Base-by-base conservation (phyloP, 352 stramenopile genomes). In the Aphanomyces euteiches region DNA sequence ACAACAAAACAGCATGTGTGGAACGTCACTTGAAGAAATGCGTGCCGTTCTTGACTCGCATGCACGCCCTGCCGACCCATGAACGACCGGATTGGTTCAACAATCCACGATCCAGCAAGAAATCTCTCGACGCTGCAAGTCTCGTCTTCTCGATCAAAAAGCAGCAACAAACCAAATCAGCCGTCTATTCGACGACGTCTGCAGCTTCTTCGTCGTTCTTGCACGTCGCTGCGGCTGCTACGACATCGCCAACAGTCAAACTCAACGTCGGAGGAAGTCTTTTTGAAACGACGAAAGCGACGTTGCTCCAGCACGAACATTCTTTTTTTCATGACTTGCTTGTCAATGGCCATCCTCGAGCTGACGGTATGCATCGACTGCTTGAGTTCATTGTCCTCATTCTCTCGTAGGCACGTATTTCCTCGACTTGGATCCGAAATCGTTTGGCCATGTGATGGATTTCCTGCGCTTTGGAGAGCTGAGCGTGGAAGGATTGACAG, bases 1-100 rank as follows among this genome's bases (percentile, higher is more conserved):
- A 70, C 54, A 70, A 70, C 39, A 70, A 70, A 47, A 70, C 64
- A 13, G 64, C 64, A 15, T 70, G 64, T 50, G 64, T 70, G 7
- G 64, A 70, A 45, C 64, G 64, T 7, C 64, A 70, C 45, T 38
- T 70, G 34, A 41, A 45, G 34, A 59, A 57, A n/a, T 70, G 64
- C 5, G 13, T 36, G 39, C 64, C 64, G 19, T 70, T 70, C 40
- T 8, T 70, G 34, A 36, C n/a, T 39, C 54, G 40, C 10, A 70
- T 70, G 64, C 40, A 53, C 19, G 40, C 43, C 12, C 43, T 61
- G 12, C 45, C 36, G 5, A 48, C 58, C 43, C 34, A n/a, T 15
- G n/a, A 70, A 19, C 64, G 47, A 7, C 64, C 64, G 15, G 64
- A 70, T 12, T 70, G 64, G 64, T 70, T 61, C 40, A 61, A 61